A percentile compares a stretch with the other conserved stretches of the same genome.
These are phyloP conservation scores for Cnidoscolus chayamansa DNA, from an alignment of 441 rosid genomes.

Conservation along the genomic window DNA sequence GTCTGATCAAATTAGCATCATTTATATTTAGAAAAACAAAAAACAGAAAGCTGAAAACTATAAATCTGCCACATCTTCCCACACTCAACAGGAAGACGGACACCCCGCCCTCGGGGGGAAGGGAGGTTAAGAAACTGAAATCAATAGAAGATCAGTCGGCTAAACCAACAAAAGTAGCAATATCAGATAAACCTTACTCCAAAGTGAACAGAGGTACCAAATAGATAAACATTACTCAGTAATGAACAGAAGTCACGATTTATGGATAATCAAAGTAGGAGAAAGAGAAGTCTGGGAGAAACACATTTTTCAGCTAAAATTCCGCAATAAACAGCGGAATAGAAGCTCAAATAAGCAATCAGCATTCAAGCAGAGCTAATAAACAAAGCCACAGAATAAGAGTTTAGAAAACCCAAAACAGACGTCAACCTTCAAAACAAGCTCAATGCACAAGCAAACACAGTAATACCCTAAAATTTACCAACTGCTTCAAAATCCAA, in stretches of 20 bases:
- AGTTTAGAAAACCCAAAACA: not conserved
- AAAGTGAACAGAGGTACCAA: too few species aligned
- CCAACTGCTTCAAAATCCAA: slow-evolving; percentile 19
- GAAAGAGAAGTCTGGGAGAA: not conserved
- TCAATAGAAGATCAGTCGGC: not conserved
- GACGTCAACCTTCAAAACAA: not conserved
- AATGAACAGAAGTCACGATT: slow-evolving; percentile 9
- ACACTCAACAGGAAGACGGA: too few species aligned
- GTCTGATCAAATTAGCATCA: not conserved
- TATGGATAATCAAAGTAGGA: not conserved
- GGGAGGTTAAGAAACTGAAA: not conserved
- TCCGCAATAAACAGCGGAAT: not conserved
- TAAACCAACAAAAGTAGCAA: not conserved
- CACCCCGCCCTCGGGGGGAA: too few species aligned
- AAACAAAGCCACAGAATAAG: not conserved
- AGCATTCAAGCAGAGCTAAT: not conserved
- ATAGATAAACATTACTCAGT: too few species aligned
- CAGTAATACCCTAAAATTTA: not conserved
- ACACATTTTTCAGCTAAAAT: not conserved
- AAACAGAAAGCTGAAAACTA: not conserved
- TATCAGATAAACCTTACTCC: not conserved
- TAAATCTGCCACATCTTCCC: too few species aligned
- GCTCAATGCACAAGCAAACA: not conserved
- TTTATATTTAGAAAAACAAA: not conserved
- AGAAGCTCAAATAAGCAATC: slow-evolving; percentile 14